These are phyloP conservation scores for Gossypium bickii DNA, from an alignment of 345 rosid species.

Conservation along the genomic window DNA sequence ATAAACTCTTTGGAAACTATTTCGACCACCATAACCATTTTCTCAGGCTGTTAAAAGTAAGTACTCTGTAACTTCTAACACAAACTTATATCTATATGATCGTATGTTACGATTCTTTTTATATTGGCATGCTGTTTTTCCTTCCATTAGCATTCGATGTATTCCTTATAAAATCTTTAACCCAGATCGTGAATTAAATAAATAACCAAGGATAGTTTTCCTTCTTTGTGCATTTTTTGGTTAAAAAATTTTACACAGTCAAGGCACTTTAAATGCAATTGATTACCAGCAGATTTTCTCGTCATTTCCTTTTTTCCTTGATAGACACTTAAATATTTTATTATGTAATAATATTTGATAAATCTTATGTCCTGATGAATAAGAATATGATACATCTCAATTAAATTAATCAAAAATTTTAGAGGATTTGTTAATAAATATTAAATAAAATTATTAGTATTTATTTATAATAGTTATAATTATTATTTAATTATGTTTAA, in stretches of 20 bases:
- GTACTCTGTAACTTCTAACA: neutral
- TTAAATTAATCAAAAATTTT: too few relatives aligned
- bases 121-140: neutral
- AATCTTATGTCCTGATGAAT: too few relatives aligned
- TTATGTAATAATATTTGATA: too few relatives aligned
- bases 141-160: neutral
- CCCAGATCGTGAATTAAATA: neutral
- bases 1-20: neutral
- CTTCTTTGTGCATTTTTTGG: neutral
- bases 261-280: neutral
- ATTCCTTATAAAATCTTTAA: neutral
- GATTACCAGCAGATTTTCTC: neutral
- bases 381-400: too few relatives aligned
- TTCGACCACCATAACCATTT: neutral
- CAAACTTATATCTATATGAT: neutral
- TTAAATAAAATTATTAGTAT: too few relatives aligned
- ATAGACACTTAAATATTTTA: too few relatives aligned
- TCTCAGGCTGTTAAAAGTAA: neutral
- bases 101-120: neutral
- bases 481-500: too few relatives aligned
- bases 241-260: neutral
- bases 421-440: too few relatives aligned
- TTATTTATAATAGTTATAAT: too few relatives aligned
- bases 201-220: neutral
- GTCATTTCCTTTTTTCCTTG: too few relatives aligned